Evolutionary conservation across 2,329 filamentous ascomycete genomes (phyloP), one percentile per base, ranked within the genome.

Genomic region (Pyricularia pennisetigena): DNA sequence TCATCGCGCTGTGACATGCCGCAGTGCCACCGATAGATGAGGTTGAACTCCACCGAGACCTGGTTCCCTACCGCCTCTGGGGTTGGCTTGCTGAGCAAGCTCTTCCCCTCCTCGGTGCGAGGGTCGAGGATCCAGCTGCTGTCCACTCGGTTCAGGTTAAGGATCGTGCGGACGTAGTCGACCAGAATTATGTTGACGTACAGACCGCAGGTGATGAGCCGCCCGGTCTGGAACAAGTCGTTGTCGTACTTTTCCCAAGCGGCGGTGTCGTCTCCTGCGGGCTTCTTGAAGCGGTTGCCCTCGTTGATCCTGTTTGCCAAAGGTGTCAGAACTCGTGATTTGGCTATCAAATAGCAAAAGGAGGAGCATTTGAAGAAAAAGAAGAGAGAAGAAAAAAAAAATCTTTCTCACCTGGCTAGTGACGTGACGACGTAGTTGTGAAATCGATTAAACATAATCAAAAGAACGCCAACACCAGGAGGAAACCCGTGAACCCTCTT

Each of bases 391-490:
- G n/a, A n/a, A n/a, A n/a, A n/a, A n/a, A n/a, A n/a, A 62, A 14
- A n/a, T 5, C 23, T 16, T 5, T n/a, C 62, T 30, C 57, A 68
- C 63, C 24, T 61, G 23, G 66, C 66, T 9, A 67, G 64, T 24
- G 69, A 68, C 2, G 67, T 64, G 3, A 67, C 88, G 4, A 87
- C 84, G 68, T 90, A 86, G 74, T 92, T 92, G 78, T 92, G 90
- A 76, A 90, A 91, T 5, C 85, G 82, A 71, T 81, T 87, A 80
- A 90, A 92, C 78, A 90, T 85, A 71, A 92, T 86, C 54, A 92
- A 76, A 71, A 91, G 78, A 12, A 85, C 84, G 62, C 86, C 86
- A n/a, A 90, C 88, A 29, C 89, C 90, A 0, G 88, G 86, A 4
- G 90, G 90, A 68, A 91, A 89, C 3, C 86, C 84, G 4, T 91